Conservation (phyloP, 2,329 filamentous ascomycete genomes). For the Xylaria sp. region DNA sequence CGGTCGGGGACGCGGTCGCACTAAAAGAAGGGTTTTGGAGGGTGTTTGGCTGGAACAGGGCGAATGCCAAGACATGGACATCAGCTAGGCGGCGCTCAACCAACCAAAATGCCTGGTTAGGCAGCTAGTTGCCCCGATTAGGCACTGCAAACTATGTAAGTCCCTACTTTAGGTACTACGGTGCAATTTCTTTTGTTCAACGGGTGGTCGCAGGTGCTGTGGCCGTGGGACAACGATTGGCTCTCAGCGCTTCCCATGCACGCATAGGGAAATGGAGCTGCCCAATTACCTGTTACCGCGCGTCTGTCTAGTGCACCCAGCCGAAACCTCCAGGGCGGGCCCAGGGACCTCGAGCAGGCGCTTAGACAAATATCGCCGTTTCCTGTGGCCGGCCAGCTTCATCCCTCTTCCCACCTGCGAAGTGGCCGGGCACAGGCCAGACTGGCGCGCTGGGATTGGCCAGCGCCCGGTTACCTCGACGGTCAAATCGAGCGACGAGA, state of each 20-base stretch:
- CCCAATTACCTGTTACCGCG: constrained; percentile 46
- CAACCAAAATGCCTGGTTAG: neutral
- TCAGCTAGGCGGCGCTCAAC: neutral
- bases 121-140: neutral
- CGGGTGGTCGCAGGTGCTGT: constrained; percentile 38
- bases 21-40: neutral
- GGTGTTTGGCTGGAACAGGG: neutral
- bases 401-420: constrained; percentile 22
- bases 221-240: constrained; percentile 40
- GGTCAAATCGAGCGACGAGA: constrained; percentile 38
- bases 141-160: neutral
- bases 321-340: constrained; percentile 38
- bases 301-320: constrained; percentile 36
- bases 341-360: constrained; percentile 35
- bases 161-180: too few species aligned
- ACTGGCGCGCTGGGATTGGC: constrained; percentile 41
- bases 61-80: neutral
- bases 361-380: constrained; percentile 40
- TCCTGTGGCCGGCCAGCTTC: constrained; percentile 19
- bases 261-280: constrained; percentile 17
- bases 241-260: constrained; percentile 33
- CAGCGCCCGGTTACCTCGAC: constrained; percentile 13
- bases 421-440: constrained; percentile 19
- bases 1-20: neutral
- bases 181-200: neutral